A percentile compares a stretch with the other conserved stretches of the same genome.
These are phyloP conservation scores for Lactarius vividus DNA, from an alignment of 768 basidiomycete genomes.

Conservation along the genomic window DNA sequence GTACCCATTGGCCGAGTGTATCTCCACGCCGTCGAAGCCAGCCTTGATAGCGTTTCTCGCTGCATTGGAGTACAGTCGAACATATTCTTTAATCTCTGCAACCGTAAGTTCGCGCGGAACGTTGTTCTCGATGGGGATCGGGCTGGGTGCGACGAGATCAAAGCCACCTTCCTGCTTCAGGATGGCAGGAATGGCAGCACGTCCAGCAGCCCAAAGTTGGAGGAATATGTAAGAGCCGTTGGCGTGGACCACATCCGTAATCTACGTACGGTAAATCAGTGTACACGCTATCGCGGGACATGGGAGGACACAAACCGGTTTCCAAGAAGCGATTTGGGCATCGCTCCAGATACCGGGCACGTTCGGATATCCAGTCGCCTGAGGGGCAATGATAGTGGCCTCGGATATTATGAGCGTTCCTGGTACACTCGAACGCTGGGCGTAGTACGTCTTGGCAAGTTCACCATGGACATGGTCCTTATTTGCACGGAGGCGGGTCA, in stretches of 20 bases:
- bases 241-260: constrained; percentile 57
- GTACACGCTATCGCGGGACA: no score
- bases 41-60: constrained; percentile 38
- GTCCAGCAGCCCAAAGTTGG: constrained; percentile 59
- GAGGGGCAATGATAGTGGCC: constrained; percentile 49
- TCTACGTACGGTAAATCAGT: constrained; percentile 33
- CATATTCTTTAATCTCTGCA: constrained; percentile 31
- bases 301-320: constrained; percentile 34
- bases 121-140: constrained; percentile 37
- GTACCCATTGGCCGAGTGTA: constrained; percentile 33
- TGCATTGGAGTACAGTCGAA: constrained; percentile 33
- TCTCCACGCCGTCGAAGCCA: constrained; percentile 46
- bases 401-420: constrained; percentile 60
- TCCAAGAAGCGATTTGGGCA: constrained; percentile 55
- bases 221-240: constrained; percentile 50
- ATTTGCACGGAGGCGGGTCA: constrained; percentile 46
- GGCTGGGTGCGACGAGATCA: constrained; percentile 28
- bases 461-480: constrained; percentile 37
- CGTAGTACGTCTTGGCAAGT: constrained; percentile 46
- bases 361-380: constrained; percentile 48
- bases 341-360: constrained; percentile 64
- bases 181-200: constrained; percentile 36
- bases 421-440: constrained; percentile 44
- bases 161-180: constrained; percentile 40
- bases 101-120: constrained; percentile 32